Percentiles rank a stretch among this genome's conserved stretches.
Conservation (phyloP, 176 grass and related monocot species). For the Rhipidocladum racemiflorum region DNA sequence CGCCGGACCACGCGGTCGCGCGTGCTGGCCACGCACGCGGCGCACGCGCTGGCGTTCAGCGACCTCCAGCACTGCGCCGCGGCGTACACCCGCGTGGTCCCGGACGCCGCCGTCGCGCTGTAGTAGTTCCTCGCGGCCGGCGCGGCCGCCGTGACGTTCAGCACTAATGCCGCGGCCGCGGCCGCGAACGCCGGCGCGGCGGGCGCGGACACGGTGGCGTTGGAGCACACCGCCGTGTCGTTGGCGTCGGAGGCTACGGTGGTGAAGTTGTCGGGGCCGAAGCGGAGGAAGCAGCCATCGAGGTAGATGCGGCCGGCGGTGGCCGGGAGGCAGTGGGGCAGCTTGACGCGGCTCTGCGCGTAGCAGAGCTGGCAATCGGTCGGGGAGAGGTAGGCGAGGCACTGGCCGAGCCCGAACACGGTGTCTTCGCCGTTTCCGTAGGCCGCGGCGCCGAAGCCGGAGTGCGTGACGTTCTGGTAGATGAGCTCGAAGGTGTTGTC, state of each 20-base stretch:
- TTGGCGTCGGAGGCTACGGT: slow-evolving; percentile 30
- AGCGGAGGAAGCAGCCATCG: slow-evolving; percentile 87
- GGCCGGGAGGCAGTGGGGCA: slow-evolving; percentile 68
- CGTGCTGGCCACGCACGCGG: slow-evolving; percentile 53
- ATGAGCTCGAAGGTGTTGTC: slow-evolving; percentile 55
- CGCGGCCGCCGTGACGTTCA: slow-evolving; percentile 52
- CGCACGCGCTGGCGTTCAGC: slow-evolving; percentile 64
- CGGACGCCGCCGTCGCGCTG: neutral
- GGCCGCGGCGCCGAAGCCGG: slow-evolving; percentile 50
- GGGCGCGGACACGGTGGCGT: slow-evolving; percentile 13
- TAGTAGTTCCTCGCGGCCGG: slow-evolving; percentile 32
- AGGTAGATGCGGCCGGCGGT: slow-evolving; percentile 52
- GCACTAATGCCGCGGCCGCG: slow-evolving; percentile 28
- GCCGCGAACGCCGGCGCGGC: slow-evolving; percentile 10
- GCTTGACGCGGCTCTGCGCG: slow-evolving; percentile 61
- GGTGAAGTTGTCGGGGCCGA: slow-evolving; percentile 41
- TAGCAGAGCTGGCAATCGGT: slow-evolving; percentile 82
- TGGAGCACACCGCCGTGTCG: slow-evolving; percentile 56
- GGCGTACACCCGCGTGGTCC: slow-evolving; percentile 41
- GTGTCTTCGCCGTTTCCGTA: slow-evolving; percentile 15
- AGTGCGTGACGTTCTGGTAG: slow-evolving; percentile 57
- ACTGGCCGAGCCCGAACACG: slow-evolving; percentile 65
- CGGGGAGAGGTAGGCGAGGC: slow-evolving; percentile 61
- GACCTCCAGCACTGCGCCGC: slow-evolving; percentile 84
- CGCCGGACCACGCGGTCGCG: slow-evolving; percentile 7